A percentile compares a stretch with the other conserved stretches of the same genome.
Conservation (phyloP, 139 green algal species). For the Spirogloea muscicola region DNA sequence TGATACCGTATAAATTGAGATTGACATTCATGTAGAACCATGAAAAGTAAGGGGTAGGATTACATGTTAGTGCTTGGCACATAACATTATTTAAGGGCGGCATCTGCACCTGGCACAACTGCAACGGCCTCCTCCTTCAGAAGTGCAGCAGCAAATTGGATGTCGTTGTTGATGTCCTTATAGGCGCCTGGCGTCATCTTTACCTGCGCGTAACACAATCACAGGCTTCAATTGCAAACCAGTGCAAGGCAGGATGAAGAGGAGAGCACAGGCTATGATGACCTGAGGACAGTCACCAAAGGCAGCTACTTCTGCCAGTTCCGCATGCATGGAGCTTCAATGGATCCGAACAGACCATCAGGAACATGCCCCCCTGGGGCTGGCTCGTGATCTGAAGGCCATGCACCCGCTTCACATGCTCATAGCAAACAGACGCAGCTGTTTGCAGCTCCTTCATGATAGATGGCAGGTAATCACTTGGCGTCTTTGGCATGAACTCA, state of each 20-base stretch:
- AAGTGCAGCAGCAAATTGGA: constrained; percentile 15
- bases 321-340: not conserved
- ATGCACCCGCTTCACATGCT: not conserved
- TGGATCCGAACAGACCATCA: constrained; percentile 32
- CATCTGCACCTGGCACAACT: constrained; percentile 23
- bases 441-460: constrained; percentile 1
- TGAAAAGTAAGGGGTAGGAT: not conserved
- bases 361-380: constrained; percentile 50
- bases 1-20: not conserved
- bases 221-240: too few species aligned
- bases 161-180: constrained; percentile 12
- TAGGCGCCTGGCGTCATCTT: not conserved
- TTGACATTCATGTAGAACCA: not conserved
- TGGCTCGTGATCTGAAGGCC: constrained; percentile 24
- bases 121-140: constrained; percentile 43
- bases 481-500: constrained; percentile 18
- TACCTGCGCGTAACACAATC: not conserved
- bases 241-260: too few species aligned
- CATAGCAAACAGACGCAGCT: constrained; percentile 2
- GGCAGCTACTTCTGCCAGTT: not conserved
- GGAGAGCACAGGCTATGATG: not conserved
- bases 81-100: constrained; percentile 1
- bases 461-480: constrained; percentile 12
- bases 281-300: not conserved
- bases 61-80: not conserved